phyloP scores from a whole-genome alignment of 352 stramenopile species.

The Globisporangium cystogenes region DNA sequence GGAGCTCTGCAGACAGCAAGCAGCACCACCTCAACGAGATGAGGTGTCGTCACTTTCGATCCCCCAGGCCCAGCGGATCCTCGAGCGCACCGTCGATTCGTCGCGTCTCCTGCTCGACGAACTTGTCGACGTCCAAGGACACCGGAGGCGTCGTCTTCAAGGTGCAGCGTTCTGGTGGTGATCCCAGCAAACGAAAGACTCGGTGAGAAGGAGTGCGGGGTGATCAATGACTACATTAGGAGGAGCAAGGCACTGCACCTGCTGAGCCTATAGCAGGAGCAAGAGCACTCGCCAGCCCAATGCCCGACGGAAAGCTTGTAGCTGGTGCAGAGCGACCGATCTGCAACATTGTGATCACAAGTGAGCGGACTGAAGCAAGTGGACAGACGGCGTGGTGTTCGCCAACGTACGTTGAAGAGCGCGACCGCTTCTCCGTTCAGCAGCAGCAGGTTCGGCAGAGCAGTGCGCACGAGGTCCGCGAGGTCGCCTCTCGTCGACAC shows the following conservation, averaged over 20 bases:
- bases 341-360: not conserved
- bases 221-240: too few relatives aligned
- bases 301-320: too few relatives aligned
- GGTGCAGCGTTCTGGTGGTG: not conserved
- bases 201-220: too few relatives aligned
- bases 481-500: constrained; percentile 15
- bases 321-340: not conserved
- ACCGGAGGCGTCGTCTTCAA: not conserved
- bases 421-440: constrained; percentile 54
- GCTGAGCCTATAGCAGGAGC: not conserved
- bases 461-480: constrained; percentile 14
- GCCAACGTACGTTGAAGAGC: constrained; percentile 19
- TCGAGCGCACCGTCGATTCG: constrained; percentile 4
- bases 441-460: constrained; percentile 38
- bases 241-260: not conserved
- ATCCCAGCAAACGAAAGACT: not conserved
- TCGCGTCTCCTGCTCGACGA: constrained; percentile 9
- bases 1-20: constrained; percentile 3
- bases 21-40: not conserved
- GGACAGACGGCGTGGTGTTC: not conserved
- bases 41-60: not conserved
- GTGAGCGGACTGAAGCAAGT: not conserved
- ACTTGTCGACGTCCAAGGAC: not conserved
- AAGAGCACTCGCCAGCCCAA: not conserved
- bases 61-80: not conserved